A percentile compares a stretch with the other conserved stretches of the same genome.
Evolutionary conservation across 148 eudicot genomes (phyloP).

Genomic region (Cornus suecica): DNA sequence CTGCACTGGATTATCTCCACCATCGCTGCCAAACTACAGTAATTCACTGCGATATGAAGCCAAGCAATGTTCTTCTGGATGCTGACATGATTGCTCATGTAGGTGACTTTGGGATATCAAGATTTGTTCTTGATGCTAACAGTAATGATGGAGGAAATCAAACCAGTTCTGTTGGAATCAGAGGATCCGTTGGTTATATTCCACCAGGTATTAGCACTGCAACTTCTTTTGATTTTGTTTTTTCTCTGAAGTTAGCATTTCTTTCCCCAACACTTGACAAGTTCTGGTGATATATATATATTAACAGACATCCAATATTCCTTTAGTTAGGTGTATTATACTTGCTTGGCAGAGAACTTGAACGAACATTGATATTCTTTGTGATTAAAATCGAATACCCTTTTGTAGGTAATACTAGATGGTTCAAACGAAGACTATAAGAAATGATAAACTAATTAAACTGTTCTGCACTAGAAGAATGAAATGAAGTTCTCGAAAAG

Average conservation of each 20-base stretch:
- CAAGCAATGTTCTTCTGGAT: constrained; percentile 15
- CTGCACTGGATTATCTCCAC: constrained; percentile 19
- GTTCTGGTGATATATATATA: not conserved
- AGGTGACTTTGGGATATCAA: constrained; percentile 15
- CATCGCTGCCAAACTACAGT: constrained; percentile 1
- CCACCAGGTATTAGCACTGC: constrained; percentile 4
- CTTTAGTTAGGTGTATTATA: no score
- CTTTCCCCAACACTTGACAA: not conserved
- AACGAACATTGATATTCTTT: no score
- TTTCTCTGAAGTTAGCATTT: not conserved
- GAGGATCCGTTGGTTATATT: constrained; percentile 13
- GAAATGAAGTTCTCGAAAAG: no score
- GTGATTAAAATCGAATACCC: no score
- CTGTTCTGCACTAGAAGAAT: no score
- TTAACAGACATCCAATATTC: not conserved
- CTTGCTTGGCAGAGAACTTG: no score
- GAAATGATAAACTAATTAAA: no score
- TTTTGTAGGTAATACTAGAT: no score
- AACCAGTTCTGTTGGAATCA: constrained; percentile 12
- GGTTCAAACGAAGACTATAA: no score
- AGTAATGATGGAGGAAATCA: not conserved
- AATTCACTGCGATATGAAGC: constrained; percentile 16
- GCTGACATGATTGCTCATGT: constrained; percentile 13
- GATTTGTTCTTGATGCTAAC: constrained; percentile 4
- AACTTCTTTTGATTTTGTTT: not conserved